These are phyloP conservation scores for Setomelanomma holmii DNA, from an alignment of 2,329 filamentous ascomycete species.

Conservation along the genomic window DNA sequence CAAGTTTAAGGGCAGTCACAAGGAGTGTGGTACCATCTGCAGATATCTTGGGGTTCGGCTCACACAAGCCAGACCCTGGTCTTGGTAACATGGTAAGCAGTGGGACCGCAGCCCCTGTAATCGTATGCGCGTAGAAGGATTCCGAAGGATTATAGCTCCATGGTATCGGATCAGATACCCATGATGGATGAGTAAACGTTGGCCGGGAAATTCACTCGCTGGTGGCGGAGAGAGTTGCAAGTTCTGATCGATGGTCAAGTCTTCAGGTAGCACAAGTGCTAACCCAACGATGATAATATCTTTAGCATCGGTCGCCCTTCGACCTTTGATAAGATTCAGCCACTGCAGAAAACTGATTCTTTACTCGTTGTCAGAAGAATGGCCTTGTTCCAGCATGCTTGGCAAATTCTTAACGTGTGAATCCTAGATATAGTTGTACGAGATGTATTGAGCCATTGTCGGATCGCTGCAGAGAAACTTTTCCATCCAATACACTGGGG, in stretches of 20 bases:
- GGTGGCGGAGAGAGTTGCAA: neutral
- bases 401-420: too few species aligned
- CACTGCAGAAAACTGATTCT: neutral
- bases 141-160: too few species aligned
- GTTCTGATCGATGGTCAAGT: neutral
- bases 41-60: neutral
- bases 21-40: neutral
- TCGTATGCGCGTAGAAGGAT: neutral
- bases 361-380: neutral
- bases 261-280: neutral
- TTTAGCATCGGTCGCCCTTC: neutral
- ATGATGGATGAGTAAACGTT: neutral
- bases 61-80: neutral
- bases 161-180: neutral
- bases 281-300: neutral
- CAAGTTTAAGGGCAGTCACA: neutral
- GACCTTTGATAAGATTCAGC: neutral
- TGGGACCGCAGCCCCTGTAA: neutral
- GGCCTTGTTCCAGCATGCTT: too few species aligned
- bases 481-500: neutral
- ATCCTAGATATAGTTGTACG: too few species aligned
- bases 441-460: too few species aligned
- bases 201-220: neutral
- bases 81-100: too few species aligned
- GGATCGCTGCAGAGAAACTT: too few species aligned